phyloP scores from a whole-genome alignment of 768 basidiomycete species.

The Collybiopsis luxurians region DNA sequence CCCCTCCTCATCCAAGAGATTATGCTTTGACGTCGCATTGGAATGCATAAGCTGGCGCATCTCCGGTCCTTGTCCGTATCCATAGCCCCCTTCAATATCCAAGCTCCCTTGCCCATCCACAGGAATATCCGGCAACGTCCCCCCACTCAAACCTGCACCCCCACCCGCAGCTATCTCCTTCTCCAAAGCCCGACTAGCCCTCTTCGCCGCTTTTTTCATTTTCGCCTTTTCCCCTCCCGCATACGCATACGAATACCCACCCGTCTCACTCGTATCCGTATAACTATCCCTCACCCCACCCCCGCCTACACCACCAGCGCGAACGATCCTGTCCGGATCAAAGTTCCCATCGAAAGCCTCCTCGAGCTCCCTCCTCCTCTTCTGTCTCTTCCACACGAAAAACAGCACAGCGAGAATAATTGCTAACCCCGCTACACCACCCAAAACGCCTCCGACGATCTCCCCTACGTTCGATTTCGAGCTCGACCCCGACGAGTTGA shows the following conservation, averaged over 20 bases:
- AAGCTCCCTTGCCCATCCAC: not conserved
- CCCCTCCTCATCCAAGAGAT: conserved; percentile 4
- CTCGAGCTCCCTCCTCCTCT: conserved; percentile 1
- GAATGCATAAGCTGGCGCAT: not conserved
- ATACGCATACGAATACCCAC: not conserved
- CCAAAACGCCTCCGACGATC: conserved; percentile 9
- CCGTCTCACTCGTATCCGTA: not conserved
- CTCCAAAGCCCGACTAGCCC: not conserved
- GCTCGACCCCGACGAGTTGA: not conserved
- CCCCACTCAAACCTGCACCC: not conserved
- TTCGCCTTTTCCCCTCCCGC: conserved; percentile 4
- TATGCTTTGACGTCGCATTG: not conserved
- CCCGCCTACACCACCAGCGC: not conserved
- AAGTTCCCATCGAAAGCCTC: conserved; percentile 12
- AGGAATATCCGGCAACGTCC: conserved; percentile 4
- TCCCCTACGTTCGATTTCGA: conserved; percentile 3
- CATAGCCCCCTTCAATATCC: no score
- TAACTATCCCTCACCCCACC: not conserved
- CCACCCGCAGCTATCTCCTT: not conserved
- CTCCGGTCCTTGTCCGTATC: not conserved
- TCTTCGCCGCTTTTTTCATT: not conserved
- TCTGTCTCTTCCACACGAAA: conserved; percentile 2
- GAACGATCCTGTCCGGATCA: conserved; percentile 7
- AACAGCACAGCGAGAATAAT: conserved; percentile 1
- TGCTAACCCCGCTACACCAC: conserved; percentile 1